Percentiles rank a stretch among this genome's conserved stretches.
These are phyloP conservation scores for Yamadazyma conglobata DNA, from an alignment of 1,139 yeast species.

Conservation along the genomic window DNA sequence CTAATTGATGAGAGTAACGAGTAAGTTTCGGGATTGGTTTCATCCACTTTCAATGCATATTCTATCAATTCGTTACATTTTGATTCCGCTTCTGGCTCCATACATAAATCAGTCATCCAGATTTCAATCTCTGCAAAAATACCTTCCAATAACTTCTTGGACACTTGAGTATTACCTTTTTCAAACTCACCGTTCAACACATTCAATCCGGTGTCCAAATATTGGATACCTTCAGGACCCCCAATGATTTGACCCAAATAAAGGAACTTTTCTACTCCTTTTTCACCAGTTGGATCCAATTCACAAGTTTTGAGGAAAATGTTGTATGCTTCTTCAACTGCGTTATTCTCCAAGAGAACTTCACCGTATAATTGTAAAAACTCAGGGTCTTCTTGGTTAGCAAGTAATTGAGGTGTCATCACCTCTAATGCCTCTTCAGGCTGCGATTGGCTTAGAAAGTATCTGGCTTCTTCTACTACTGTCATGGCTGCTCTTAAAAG, in stretches of 20 bases:
- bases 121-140: conserved; percentile 86
- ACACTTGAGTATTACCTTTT: conserved; percentile 26
- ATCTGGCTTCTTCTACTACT: conserved; percentile 24
- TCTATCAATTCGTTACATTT: conserved; percentile 73
- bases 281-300: conserved; percentile 61
- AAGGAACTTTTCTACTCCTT: conserved; percentile 76
- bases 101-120: conserved; percentile 98
- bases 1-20: conserved; percentile 82
- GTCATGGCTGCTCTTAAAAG: conserved; percentile 4
- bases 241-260: conserved; percentile 91
- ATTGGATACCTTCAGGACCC: conserved; percentile 69
- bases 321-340: conserved; percentile 73
- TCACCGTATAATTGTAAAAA: conserved; percentile 60
- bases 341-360: conserved; percentile 71
- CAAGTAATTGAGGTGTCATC: conserved; percentile 27
- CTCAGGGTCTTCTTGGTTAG: conserved; percentile 26
- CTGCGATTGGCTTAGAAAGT: conserved; percentile 35
- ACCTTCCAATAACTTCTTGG: conserved; percentile 65
- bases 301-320: conserved; percentile 61
- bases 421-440: conserved; percentile 39
- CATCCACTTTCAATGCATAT: conserved; percentile 61
- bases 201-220: conserved; percentile 61
- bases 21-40: conserved; percentile 72
- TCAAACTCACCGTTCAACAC: conserved; percentile 44
- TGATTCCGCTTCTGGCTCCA: conserved; percentile 85